Conservation (phyloP, 1,284 basidiomycete species). For the Ganoderma meredithae region DNA sequence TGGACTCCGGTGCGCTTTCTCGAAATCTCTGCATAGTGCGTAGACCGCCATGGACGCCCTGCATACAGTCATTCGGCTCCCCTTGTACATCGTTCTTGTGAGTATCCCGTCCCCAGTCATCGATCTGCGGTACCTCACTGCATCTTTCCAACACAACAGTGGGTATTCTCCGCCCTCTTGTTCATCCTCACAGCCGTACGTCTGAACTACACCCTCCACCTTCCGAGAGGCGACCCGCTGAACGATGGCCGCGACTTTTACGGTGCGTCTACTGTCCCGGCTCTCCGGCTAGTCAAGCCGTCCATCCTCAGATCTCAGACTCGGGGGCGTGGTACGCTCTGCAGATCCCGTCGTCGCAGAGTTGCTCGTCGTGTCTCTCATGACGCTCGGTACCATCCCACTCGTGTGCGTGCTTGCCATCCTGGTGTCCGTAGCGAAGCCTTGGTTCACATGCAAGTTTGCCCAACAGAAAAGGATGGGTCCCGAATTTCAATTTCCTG, state of each 20-base stretch:
- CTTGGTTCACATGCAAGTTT: constrained; percentile 51
- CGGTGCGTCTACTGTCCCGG: constrained; percentile 47
- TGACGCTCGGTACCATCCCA: constrained; percentile 64
- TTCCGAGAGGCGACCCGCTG: constrained; percentile 61
- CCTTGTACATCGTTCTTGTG: constrained; percentile 34
- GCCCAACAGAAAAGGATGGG: constrained; percentile 23
- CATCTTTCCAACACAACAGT: constrained; percentile 43
- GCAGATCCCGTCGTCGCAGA: constrained; percentile 73
- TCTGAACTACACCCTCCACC: constrained; percentile 69
- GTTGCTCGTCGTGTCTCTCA: constrained; percentile 62
- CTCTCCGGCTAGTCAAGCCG: background rate
- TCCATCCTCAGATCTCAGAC: background rate
- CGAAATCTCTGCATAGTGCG: constrained; percentile 13
- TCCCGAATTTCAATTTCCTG: constrained; percentile 13
- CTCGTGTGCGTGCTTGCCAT: constrained; percentile 56
- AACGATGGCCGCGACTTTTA: constrained; percentile 66
- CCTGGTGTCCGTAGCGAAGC: constrained; percentile 35
- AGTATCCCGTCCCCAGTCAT: constrained; percentile 1
- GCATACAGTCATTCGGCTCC: constrained; percentile 30
- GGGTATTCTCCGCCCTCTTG: constrained; percentile 61
- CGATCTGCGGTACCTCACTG: background rate
- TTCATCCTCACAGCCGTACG: constrained; percentile 65
- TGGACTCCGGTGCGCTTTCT: background rate
- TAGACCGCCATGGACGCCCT: constrained; percentile 31
- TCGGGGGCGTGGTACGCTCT: background rate